Percentiles rank a stretch among this genome's conserved stretches.
These are phyloP conservation scores for Geotrichum candidum DNA, from an alignment of 1,139 yeast genomes.

Conservation along the genomic window DNA sequence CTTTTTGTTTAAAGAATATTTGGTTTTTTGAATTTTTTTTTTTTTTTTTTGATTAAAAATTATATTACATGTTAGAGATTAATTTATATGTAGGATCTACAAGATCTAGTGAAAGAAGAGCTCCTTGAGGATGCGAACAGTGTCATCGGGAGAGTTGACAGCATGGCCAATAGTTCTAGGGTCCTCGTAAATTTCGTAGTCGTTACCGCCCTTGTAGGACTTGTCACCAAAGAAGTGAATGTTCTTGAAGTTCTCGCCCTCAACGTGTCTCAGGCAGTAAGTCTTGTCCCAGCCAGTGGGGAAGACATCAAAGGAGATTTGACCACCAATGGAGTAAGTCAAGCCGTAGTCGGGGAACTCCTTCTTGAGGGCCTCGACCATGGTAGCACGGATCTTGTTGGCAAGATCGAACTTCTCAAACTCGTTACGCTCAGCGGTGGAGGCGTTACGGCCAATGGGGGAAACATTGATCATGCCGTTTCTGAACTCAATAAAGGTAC, in stretches of 20 bases:
- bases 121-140: slow-evolving; percentile 78
- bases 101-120: slow-evolving; percentile 41
- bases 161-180: slow-evolving; percentile 93
- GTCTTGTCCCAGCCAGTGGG: slow-evolving; percentile 99
- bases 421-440: slow-evolving; percentile 87
- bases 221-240: slow-evolving; percentile 99
- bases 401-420: slow-evolving; percentile 77
- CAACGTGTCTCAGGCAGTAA: slow-evolving; percentile 91
- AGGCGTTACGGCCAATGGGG: slow-evolving; percentile 97
- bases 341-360: slow-evolving; percentile 77
- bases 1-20: neutral
- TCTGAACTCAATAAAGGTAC: slow-evolving; percentile 97
- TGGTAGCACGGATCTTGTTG: slow-evolving; percentile 70
- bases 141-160: slow-evolving; percentile 82
- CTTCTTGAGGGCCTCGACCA: slow-evolving; percentile 78
- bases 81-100: neutral
- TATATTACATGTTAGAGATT: neutral
- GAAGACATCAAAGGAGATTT: slow-evolving; percentile 97
- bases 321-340: slow-evolving; percentile 98
- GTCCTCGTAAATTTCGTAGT: slow-evolving; percentile 90
- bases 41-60: slow-evolving; percentile 3
- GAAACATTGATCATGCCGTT: slow-evolving; percentile 98
- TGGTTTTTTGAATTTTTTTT: neutral
- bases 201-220: slow-evolving; percentile 96
- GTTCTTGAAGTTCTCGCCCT: slow-evolving; percentile 69